Percentiles rank a stretch among this genome's conserved stretches.
Evolutionary conservation across 1,284 basidiomycete species (phyloP).

Genomic region (Melampsora americana): DNA sequence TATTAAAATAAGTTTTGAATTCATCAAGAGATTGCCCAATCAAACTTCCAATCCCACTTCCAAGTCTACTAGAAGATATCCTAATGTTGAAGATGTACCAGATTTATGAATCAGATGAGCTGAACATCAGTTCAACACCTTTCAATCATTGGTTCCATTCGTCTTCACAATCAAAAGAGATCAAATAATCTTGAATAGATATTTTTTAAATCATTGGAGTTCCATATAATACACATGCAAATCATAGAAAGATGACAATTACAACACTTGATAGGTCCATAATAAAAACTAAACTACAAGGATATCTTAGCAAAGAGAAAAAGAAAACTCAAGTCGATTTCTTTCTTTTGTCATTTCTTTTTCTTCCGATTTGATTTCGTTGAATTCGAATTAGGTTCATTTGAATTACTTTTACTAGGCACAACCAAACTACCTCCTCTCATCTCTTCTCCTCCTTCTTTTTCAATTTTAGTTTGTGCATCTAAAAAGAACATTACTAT

Average conservation of each 20-base stretch:
- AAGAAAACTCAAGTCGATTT: neutral
- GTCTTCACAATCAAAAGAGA: too few species aligned
- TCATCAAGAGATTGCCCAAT: too few species aligned
- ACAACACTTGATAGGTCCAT: neutral
- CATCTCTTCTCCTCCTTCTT: slow-evolving; percentile 26
- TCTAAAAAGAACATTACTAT: slow-evolving; percentile 45
- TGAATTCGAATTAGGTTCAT: neutral
- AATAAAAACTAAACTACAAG: slow-evolving; percentile 3
- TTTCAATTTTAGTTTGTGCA: slow-evolving; percentile 36
- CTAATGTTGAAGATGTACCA: too few species aligned
- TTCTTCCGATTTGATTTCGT: neutral
- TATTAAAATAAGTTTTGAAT: too few species aligned
- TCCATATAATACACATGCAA: neutral
- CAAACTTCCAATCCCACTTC: too few species aligned
- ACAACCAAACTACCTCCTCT: slow-evolving; percentile 32
- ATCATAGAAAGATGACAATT: neutral
- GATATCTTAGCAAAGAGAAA: neutral
- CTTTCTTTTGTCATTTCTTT: neutral
- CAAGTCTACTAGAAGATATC: too few species aligned
- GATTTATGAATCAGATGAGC: too few species aligned
- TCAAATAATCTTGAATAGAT: too few species aligned
- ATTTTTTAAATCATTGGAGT: neutral
- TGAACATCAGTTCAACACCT: too few species aligned
- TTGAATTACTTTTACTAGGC: neutral
- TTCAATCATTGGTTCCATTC: too few species aligned